Base-by-base conservation (phyloP, 2,329 filamentous ascomycete genomes). In the Canariomyces notabilis region DNA sequence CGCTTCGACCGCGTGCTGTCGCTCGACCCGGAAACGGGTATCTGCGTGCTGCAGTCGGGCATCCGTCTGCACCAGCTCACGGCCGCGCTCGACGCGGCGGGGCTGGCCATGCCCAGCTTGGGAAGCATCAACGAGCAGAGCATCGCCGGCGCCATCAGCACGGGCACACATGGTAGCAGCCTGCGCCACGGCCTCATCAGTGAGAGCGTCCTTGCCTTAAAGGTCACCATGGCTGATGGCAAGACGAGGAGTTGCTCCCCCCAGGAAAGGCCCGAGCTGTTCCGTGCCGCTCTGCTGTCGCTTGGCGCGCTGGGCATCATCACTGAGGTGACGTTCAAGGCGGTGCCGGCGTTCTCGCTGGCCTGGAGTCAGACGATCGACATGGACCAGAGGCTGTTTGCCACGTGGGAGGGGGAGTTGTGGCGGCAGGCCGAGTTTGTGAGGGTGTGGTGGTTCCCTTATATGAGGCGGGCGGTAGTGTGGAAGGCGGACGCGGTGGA, bases 401-500 rank as follows among this genome's bases (percentile, higher is more conserved):
- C 74, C 9, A 73, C 77, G 6, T 97, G 93, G 89, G 67, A 82
- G 15, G 74, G 70, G 6, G 76, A 77, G 26, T 74, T 97, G 12
- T 97, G 93, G 91, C 87, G 80, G 1, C 77, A 82, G 51, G 80
- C 83, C 51, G 89, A 97, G 65, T 98, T 91, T 61, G 88, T 94
- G 20, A 79, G 93, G 21, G 89, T 96, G 21, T 98, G 93, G 91
- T 98, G 93, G 93, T 83, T 95, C 62, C 93, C 93, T 0, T 95
- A 97, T 68, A 89, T 87, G 62, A 80, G 88, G 46, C 80, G 88
- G 37, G 89, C 88, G 0, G 87, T 97, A 38, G 79, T 94, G 37
- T 98, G 93, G 93, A 79, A 80, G 33, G 93, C 89, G n/a, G 77
- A 89, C 36, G 48, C 46, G 26, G 55, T 58, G 8, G 22, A 48